Base-by-base conservation (phyloP, 192 early-diverging fungal species). In the Diversispora epigaea region DNA sequence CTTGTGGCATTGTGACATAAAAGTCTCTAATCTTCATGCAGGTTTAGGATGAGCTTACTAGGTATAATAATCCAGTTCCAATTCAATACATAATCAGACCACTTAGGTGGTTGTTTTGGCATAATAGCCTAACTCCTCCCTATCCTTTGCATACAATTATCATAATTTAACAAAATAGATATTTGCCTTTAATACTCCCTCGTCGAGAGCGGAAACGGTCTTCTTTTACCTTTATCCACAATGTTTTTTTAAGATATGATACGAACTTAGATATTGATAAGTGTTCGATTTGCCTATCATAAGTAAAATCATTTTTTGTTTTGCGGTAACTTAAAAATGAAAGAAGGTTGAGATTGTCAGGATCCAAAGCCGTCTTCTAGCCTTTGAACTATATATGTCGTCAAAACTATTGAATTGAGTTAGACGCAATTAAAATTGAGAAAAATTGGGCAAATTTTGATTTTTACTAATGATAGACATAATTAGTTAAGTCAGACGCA, bases 101-200 rank as follows among this genome's bases (percentile, higher is more conserved):
- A 17, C 50, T 54, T 54, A 54, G 50, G 50, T 54, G 50, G 50
- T 54, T 54, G 14, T 54, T 54, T 54, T 54, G 50, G n/a, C 50
- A 54, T 17, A 54, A 17, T 17, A 17, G 1, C 50, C 50, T 4
- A 54, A 11, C n/a, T 17, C 50, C n/a, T 54, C 50, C 50, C 50
- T 54, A 54, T 54, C 50, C 50, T 4, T 54, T 54, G 50, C 50
- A 54, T 12, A 4, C 50, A 54, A 14, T 32, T 32, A 32, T 32
- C 25, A 32, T 32, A 54, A 54, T 54, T 54, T 17, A 54, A 54
- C 14, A 17, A 14, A 54, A 54, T 54, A 17, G 12, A 54, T 54
- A 54, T 17, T 54, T 0, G 50, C 50, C 50, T 54, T 54, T 54
- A 54, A 54, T 12, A 17, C n/a, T 54, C 10, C 50, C 12, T 54